Percentiles rank a stretch among this genome's conserved stretches.
phyloP scores from a whole-genome alignment of 176 grass and related monocot species.

The Cenchrus purpureus region DNA sequence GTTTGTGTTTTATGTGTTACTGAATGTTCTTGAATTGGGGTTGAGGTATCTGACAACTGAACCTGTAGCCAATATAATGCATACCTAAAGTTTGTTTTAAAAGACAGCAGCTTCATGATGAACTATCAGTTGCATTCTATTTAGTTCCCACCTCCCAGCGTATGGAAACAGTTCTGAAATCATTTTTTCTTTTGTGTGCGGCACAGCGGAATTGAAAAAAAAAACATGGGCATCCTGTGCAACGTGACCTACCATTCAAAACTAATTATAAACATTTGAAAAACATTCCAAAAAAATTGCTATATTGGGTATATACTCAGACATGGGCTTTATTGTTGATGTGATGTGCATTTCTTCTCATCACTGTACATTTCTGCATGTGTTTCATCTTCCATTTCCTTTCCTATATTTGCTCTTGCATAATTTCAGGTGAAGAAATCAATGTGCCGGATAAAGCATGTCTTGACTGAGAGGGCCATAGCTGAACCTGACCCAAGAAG shows the following conservation, averaged over 20 bases:
- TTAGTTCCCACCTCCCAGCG: background rate
- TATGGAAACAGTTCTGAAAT: background rate
- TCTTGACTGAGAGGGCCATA: slow-evolving; percentile 92
- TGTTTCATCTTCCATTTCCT: slow-evolving; percentile 11
- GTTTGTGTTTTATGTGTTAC: background rate
- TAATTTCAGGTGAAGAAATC: slow-evolving; percentile 80
- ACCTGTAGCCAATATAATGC: background rate
- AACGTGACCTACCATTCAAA: background rate
- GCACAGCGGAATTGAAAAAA: background rate
- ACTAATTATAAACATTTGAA: background rate
- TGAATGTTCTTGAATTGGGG: background rate
- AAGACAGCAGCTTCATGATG: background rate
- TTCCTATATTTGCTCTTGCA: background rate
- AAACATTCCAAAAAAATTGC: background rate
- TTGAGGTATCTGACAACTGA: background rate
- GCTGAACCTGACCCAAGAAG: slow-evolving; percentile 86
- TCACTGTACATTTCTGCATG: background rate
- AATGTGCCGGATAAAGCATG: slow-evolving; percentile 96
- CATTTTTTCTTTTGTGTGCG: background rate
- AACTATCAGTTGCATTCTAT: slow-evolving; percentile 1
- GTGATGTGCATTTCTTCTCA: background rate
- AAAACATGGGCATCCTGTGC: background rate
- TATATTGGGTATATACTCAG: background rate
- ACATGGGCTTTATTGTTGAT: background rate
- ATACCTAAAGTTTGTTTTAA: background rate